Conservation (phyloP, 2,329 filamentous ascomycete genomes). For the Hypoxylon sp. region DNA sequence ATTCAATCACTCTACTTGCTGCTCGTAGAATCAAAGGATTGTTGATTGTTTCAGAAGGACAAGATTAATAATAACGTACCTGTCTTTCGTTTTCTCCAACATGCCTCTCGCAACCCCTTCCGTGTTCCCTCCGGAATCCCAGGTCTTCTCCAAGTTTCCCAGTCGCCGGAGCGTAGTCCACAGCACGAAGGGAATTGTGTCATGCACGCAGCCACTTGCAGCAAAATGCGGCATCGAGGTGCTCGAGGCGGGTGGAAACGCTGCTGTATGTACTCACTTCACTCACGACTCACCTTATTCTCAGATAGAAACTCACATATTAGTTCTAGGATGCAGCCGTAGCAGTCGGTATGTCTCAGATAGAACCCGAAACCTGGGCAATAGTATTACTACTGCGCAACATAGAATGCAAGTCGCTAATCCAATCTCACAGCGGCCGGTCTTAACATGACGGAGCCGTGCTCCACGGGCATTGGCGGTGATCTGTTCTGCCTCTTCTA, state of each 20-base stretch:
- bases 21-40: too few relatives aligned
- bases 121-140: constrained; percentile 56
- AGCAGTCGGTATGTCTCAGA: constrained; percentile 73
- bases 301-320: neutral
- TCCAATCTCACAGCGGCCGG: constrained; percentile 71
- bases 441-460: constrained; percentile 92
- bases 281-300: neutral
- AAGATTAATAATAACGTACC: too few relatives aligned
- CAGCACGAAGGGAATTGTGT: constrained; percentile 89
- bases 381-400: neutral
- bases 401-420: constrained; percentile 6
- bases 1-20: too few relatives aligned
- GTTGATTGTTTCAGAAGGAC: neutral
- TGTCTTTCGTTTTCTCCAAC: too few relatives aligned
- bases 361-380: too few relatives aligned
- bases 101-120: constrained; percentile 61
- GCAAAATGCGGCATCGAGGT: constrained; percentile 87
- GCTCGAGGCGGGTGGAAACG: constrained; percentile 89
- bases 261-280: constrained; percentile 75
- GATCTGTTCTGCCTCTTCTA: constrained; percentile 98
- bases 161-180: constrained; percentile 92
- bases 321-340: constrained; percentile 89
- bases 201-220: constrained; percentile 89
- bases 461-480: constrained; percentile 92
- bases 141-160: constrained; percentile 70